Conservation (phyloP, 805 yeast genomes). For the Saturnispora dispora region DNA sequence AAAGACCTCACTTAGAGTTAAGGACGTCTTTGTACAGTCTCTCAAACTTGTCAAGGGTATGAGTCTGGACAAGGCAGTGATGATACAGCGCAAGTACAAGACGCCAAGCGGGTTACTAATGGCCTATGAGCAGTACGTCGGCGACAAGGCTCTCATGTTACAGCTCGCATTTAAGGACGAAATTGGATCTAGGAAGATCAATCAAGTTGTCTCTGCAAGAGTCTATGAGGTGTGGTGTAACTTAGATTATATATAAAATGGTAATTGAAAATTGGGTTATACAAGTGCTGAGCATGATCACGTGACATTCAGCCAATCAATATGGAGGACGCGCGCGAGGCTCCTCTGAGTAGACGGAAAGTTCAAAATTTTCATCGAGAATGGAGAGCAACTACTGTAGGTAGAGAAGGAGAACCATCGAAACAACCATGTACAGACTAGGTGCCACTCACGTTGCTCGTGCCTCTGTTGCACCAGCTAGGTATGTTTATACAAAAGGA, state of each 20-base stretch:
- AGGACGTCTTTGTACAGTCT: slow-evolving; percentile 67
- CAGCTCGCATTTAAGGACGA: slow-evolving; percentile 29
- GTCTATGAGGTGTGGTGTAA: slow-evolving; percentile 50
- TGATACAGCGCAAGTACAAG: slow-evolving; percentile 58
- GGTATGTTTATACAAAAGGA: slow-evolving; percentile 34
- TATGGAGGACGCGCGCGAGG: neutral
- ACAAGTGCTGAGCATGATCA: slow-evolving; percentile 5
- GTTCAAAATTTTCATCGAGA: neutral
- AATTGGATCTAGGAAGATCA: slow-evolving; percentile 44
- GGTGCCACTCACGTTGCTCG: slow-evolving; percentile 46
- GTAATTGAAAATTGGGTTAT: neutral
- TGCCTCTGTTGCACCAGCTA: slow-evolving; percentile 33
- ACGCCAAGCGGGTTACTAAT: slow-evolving; percentile 59
- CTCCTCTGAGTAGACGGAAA: neutral
- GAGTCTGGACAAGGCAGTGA: slow-evolving; percentile 74
- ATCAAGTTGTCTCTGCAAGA: slow-evolving; percentile 40
- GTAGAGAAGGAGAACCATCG: neutral
- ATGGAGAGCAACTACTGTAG: neutral
- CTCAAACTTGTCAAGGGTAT: slow-evolving; percentile 75
- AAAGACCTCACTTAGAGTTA: slow-evolving; percentile 57
- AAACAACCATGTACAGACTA: slow-evolving; percentile 39
- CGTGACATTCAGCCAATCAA: slow-evolving; percentile 6
- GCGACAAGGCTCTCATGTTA: slow-evolving; percentile 27
- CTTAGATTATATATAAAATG: neutral
- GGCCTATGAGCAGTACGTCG: slow-evolving; percentile 29